A percentile compares a stretch with the other conserved stretches of the same genome.
Evolutionary conservation across 2,329 filamentous ascomycete species (phyloP).

Genomic region (Gnomoniopsis sp.): DNA sequence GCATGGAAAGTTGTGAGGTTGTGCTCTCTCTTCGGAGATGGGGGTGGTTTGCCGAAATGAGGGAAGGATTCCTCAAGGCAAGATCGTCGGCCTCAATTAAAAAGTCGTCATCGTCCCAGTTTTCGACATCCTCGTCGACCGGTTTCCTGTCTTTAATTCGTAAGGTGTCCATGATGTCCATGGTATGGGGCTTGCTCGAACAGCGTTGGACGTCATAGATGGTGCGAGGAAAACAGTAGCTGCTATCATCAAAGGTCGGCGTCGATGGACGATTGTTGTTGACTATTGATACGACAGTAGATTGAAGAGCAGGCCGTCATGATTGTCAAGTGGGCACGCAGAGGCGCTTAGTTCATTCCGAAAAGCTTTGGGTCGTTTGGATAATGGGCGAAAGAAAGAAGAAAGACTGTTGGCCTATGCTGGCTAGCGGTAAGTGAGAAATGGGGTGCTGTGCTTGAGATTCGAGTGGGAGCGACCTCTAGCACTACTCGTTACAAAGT

Average conservation of each 20-base stretch:
- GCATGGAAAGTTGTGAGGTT: slow-evolving; percentile 77
- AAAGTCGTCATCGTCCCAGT: slow-evolving; percentile 77
- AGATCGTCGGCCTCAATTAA: slow-evolving; percentile 67
- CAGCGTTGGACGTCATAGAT: slow-evolving; percentile 4
- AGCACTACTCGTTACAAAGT: no score
- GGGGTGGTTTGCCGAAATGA: slow-evolving; percentile 39
- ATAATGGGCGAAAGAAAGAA: no score
- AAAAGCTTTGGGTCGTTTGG: no score
- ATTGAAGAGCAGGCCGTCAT: slow-evolving; percentile 13
- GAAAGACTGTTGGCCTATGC: neutral
- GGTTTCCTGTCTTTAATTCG: slow-evolving; percentile 51
- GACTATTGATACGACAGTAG: slow-evolving; percentile 2
- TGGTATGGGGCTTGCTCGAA: slow-evolving; percentile 19
- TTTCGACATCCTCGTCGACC: slow-evolving; percentile 63
- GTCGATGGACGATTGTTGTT: slow-evolving; percentile 4
- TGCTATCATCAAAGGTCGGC: neutral
- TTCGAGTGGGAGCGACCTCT: no score
- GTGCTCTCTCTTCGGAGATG: slow-evolving; percentile 68
- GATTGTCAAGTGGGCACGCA: slow-evolving; percentile 4
- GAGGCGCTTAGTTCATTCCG: slow-evolving; percentile 11
- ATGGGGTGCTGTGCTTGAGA: no score
- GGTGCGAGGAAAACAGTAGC: slow-evolving; percentile 9
- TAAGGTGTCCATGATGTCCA: slow-evolving; percentile 48
- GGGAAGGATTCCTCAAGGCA: slow-evolving; percentile 50
- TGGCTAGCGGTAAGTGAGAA: neutral